Percentiles rank a stretch among this genome's conserved stretches.
These are phyloP conservation scores for Eucalyptus curtisii DNA, from an alignment of 345 rosid genomes.

Conservation along the genomic window DNA sequence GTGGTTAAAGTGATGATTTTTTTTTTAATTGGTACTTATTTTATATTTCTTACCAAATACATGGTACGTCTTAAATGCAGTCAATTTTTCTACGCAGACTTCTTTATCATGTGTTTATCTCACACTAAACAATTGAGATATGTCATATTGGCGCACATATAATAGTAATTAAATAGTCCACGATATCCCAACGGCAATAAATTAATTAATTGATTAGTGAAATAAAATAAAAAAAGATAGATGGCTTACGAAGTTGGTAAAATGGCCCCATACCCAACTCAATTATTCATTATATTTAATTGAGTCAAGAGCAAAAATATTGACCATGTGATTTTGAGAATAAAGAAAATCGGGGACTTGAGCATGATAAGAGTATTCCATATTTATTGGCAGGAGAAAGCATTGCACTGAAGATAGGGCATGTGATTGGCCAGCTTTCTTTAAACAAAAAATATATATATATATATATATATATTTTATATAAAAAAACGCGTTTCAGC, in stretches of 20 bases:
- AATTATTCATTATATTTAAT: background rate
- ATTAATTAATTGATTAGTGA: background rate
- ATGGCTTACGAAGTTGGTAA: background rate
- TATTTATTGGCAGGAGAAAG: background rate
- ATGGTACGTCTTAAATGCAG: background rate
- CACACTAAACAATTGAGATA: background rate
- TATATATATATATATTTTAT: no score
- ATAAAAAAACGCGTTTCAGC: background rate
- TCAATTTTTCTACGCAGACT: background rate
- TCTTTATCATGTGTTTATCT: background rate
- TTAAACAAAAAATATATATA: background rate
- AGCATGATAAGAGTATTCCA: background rate
- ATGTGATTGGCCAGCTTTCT: background rate
- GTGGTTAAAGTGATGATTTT: no score
- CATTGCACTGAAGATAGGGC: background rate
- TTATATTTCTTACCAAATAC: background rate
- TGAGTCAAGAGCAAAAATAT: background rate
- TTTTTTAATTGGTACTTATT: background rate
- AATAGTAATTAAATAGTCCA: background rate
- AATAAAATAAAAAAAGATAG: background rate
- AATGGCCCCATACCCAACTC: background rate
- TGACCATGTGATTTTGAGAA: background rate
- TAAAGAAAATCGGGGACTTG: background rate
- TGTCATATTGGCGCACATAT: background rate
- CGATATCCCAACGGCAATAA: background rate